Percentiles rank a stretch among this genome's conserved stretches.
These are phyloP conservation scores for Ganoderma multipileum DNA, from an alignment of 1,284 basidiomycete genomes.

Conservation along the genomic window DNA sequence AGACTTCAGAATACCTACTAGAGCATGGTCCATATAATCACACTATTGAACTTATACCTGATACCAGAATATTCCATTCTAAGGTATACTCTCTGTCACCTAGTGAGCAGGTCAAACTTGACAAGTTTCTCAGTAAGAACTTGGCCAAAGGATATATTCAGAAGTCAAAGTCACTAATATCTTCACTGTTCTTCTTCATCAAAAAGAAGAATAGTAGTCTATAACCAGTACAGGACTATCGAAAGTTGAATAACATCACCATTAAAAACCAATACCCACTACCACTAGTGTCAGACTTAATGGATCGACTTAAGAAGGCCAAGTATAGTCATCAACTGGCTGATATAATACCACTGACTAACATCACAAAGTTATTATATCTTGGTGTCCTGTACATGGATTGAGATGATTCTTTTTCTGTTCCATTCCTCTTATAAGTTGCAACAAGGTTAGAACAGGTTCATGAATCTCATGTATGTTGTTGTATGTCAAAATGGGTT, in stretches of 20 bases:
- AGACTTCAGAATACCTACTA: neutral
- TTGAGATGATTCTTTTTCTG: too few relatives aligned
- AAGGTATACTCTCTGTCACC: conserved; percentile 14
- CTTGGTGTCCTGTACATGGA: too few relatives aligned
- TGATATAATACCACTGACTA: too few relatives aligned
- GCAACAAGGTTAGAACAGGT: too few relatives aligned
- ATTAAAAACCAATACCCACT: conserved; percentile 30
- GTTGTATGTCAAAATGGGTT: too few relatives aligned
- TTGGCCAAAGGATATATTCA: conserved; percentile 33
- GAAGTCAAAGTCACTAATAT: conserved; percentile 37
- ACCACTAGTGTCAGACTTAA: conserved; percentile 5
- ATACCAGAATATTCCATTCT: conserved; percentile 4
- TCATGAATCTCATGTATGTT: too few relatives aligned
- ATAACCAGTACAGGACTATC: conserved; percentile 40
- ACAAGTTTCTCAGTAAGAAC: conserved; percentile 40
- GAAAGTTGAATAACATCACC: conserved; percentile 31
- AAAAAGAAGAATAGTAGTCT: conserved; percentile 48
- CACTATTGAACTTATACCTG: conserved; percentile 13
- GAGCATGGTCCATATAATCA: conserved; percentile 12
- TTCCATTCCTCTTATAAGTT: too few relatives aligned
- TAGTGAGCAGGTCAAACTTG: conserved; percentile 3
- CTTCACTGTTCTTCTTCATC: conserved; percentile 46
- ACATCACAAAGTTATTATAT: too few relatives aligned
- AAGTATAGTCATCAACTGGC: neutral
- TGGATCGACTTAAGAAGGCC: neutral